Base-by-base conservation (phyloP, 176 grass and related monocot species). In the Bothriochloa decipiens region DNA sequence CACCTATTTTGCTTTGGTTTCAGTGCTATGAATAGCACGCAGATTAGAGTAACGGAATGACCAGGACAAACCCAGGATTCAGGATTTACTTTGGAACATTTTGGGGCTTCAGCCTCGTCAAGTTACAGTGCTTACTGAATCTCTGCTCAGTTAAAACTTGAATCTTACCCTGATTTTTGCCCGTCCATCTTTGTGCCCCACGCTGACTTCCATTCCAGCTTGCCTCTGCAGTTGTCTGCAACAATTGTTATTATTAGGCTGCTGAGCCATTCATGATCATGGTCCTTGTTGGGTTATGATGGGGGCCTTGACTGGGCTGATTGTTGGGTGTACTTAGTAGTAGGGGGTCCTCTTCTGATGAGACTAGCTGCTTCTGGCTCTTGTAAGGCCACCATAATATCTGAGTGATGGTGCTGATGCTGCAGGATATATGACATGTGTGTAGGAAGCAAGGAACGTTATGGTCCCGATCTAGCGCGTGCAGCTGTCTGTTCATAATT, bases 401-500 rank as follows among this genome's bases (percentile, higher is more conserved):
- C 61, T 17, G 11, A 62, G 70, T 41, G 62, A 77, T 32, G 58
- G 65, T 36, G 65, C 77, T 90, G 83, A 3, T 82, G 83, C 73
- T 58, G 13, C 88, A 65, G 40, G 26, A 29, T 76, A 17, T 29
- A 71, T 62, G 53, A 41, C 23, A 13, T 65, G 52, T 65, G 29
- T 81, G n/a, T 40, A 71, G 41, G 42, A 76, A 86, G 26, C 79
- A 66, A 35, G 27, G 65, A 68, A 83, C n/a, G 25, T 65, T 73
- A 78, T 83, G 84, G 74, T 79, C 74, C 68, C 80, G 60, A 77
- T 18, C 37, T 65, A 55, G 79, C 63, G 74, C 23, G 17, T 73
- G 23, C 76, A 67, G 67, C 36, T 72, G 55, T 72, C 35, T 28
- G 43, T 66, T 82, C 43, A 57, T 12, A 58, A 29, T 68, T 83